Evolutionary conservation across 192 early-diverging fungal genomes (phyloP), one percentile per base, ranked within the genome.

Genomic region (Coemansia sp.): DNA sequence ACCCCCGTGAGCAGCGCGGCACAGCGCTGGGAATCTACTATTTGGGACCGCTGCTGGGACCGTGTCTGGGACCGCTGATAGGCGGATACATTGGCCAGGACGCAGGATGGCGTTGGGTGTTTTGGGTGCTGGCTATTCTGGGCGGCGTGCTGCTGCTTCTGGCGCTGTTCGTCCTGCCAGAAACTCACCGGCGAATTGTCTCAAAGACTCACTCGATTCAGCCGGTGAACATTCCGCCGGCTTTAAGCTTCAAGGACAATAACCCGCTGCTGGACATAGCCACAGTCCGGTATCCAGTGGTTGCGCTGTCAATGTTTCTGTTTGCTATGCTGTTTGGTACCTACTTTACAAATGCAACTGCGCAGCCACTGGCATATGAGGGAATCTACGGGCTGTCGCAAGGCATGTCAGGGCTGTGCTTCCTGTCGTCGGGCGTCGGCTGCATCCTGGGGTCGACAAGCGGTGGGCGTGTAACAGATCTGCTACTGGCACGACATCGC

Each of bases 61-160:
- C 84, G 1, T 71, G 76, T 12, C 50, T 86, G 4, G 84, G 84
- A 0, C 83, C 85, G 17, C 63, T 84, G 28, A 65, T 86, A 60
- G 85, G 85, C 12, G 85, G 85, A 5, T 79, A 81, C 34, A 67
- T 83, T 23, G 79, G 82, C 2, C 61, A 86, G 48, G 54, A n/a
- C 12, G 60, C 68, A 5, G 74, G 74, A 20, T 86, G 84, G 84
- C 80, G 79, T 18, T 84, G 81, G 81, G 64, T 84, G 11, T 89
- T 87, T 56, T 86, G 85, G 76, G 68, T 84, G 12, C 73, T 81
- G 31, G 48, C 79, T 3, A 87, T 87, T 17, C 68, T 85, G 57
- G 76, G 77, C 56, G 86, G 83, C 1, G 37, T 73, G 12, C 63
- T 86, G 55, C 52, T 76, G 21, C 49, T 85, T 15, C 26, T 82